A percentile compares a stretch with the other conserved stretches of the same genome.
Conservation (phyloP, 179 eudicot genomes). For the Gypsophila paniculata region DNA sequence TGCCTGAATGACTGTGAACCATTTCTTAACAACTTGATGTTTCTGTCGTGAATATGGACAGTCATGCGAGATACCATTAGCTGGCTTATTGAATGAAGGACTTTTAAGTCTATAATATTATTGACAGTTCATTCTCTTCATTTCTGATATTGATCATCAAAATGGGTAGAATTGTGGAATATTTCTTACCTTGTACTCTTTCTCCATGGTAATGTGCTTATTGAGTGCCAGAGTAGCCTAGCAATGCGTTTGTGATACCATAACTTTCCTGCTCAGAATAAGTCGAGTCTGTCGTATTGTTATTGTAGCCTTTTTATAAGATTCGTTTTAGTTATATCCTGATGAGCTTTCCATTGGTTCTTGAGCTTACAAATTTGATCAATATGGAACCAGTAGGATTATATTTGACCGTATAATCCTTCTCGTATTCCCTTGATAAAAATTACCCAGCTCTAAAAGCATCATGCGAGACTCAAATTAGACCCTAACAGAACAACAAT, state of each 20-base stretch:
- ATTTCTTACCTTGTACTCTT: neutral
- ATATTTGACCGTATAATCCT: neutral
- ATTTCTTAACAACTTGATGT: neutral
- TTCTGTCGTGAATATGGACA: neutral
- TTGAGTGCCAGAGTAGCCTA: neutral
- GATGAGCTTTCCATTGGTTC: neutral
- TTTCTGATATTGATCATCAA: neutral
- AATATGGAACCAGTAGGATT: conserved; percentile 7
- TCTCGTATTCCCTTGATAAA: neutral
- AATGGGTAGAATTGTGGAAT: neutral
- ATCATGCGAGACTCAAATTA: no score
- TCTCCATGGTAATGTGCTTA: neutral
- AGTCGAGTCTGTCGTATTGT: no score
- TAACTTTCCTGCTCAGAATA: neutral
- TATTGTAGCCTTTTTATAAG: no score
- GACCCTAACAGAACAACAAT: no score
- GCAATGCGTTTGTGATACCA: neutral
- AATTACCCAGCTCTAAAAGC: neutral
- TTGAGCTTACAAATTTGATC: neutral
- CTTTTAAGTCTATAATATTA: neutral
- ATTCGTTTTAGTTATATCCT: no score
- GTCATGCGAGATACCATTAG: neutral
- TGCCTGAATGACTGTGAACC: conserved; percentile 10
- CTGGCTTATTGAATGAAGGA: neutral
- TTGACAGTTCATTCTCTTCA: neutral